These are phyloP conservation scores for Caryocar brasiliense DNA, from an alignment of 441 rosid species.

Conservation along the genomic window DNA sequence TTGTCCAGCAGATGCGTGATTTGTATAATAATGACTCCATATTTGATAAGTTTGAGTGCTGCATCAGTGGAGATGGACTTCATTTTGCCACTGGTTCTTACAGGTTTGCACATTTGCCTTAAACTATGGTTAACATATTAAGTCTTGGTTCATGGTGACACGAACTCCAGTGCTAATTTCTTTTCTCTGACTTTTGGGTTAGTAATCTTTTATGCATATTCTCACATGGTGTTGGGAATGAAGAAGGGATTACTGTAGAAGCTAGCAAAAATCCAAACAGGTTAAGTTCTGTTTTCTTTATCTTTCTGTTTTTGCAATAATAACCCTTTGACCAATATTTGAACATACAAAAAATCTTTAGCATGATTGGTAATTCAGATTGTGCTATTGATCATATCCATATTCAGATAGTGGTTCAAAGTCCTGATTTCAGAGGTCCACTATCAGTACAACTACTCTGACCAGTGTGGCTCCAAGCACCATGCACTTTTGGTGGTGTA, in stretches of 20 bases:
- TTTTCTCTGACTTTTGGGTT: conserved; percentile 13
- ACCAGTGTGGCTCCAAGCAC: too few relatives aligned
- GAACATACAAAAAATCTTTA: background rate
- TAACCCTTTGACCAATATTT: background rate
- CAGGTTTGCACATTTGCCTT: conserved; percentile 31
- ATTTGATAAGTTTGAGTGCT: conserved; percentile 70
- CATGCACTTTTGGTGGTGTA: too few relatives aligned
- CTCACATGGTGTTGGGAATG: conserved; percentile 33
- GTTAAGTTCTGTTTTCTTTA: conserved; percentile 18
- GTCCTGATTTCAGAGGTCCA: too few relatives aligned
- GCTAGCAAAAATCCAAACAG: conserved; percentile 44
- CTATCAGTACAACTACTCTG: too few relatives aligned
- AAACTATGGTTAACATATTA: background rate
- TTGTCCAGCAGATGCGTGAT: conserved; percentile 46
- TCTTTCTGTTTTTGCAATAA: background rate
- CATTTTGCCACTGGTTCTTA: conserved; percentile 69
- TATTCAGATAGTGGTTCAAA: too few relatives aligned
- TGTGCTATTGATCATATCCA: too few relatives aligned
- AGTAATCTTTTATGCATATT: conserved; percentile 55
- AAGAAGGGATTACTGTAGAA: conserved; percentile 44
- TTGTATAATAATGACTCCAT: conserved; percentile 54
- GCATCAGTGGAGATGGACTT: conserved; percentile 51
- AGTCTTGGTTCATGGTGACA: background rate
- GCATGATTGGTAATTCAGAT: too few relatives aligned
- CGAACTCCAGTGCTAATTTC: conserved; percentile 8